Conservation (phyloP, 176 grass and related monocot genomes). For the Oryza meyeriana region DNA sequence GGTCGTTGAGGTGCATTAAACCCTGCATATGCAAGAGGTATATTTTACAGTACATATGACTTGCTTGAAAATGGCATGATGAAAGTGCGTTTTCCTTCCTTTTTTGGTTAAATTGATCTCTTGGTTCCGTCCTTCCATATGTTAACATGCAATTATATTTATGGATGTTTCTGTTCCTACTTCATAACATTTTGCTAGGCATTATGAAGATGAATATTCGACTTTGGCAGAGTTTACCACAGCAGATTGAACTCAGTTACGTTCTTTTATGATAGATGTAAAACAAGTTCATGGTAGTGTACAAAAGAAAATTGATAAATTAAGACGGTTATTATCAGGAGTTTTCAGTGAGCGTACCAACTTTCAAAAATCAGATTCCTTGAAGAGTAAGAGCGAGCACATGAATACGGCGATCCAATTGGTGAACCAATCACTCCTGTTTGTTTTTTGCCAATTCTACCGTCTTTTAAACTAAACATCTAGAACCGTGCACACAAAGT, state of each 20-base stretch:
- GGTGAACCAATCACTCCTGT: too few species aligned
- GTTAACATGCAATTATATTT: slow-evolving; percentile 13
- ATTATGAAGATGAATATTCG: slow-evolving; percentile 80
- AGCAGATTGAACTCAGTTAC: slow-evolving; percentile 85
- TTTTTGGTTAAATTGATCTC: slow-evolving; percentile 11
- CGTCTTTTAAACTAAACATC: too few species aligned
- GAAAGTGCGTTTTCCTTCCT: slow-evolving; percentile 49
- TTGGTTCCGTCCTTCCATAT: background rate
- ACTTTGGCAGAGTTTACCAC: slow-evolving; percentile 82
- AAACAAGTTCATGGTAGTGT: slow-evolving; percentile 75
- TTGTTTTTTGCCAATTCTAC: too few species aligned
- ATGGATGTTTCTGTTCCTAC: slow-evolving; percentile 1
- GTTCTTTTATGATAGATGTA: slow-evolving; percentile 82
- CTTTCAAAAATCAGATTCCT: too few species aligned
- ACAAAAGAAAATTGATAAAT: slow-evolving; percentile 87
- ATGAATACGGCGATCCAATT: too few species aligned
- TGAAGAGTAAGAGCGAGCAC: too few species aligned
- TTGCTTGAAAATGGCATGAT: slow-evolving; percentile 95
- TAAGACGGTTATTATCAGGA: slow-evolving; percentile 72
- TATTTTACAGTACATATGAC: slow-evolving; percentile 81
- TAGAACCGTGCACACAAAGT: too few species aligned
- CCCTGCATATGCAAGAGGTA: slow-evolving; percentile 77
- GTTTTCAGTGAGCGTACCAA: slow-evolving; percentile 83
- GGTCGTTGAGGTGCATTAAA: slow-evolving; percentile 82
- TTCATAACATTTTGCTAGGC: slow-evolving; percentile 62